Conservation (phyloP, 495 filamentous ascomycete species). For the Aspergillus mulundensis region DNA sequence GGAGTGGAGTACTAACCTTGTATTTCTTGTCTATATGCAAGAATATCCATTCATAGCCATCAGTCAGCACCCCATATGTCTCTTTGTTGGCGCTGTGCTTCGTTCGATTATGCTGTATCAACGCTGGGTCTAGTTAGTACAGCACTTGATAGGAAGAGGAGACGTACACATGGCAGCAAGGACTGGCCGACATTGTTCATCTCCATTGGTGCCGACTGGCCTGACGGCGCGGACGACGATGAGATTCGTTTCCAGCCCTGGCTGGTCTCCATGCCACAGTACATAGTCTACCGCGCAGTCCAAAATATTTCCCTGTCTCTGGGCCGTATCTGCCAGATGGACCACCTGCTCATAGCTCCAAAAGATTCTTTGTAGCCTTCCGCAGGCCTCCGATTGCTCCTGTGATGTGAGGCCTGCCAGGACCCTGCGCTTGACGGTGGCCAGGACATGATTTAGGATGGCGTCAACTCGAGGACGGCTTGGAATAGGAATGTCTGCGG, state of each 20-base stretch:
- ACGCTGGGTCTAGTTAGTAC: no score
- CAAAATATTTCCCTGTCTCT: background rate
- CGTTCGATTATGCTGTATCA: no score
- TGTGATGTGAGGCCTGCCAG: no score
- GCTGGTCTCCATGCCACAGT: background rate
- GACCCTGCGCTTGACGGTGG: background rate
- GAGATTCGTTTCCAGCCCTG: background rate
- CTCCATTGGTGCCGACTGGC: background rate
- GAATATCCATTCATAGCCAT: no score
- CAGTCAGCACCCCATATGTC: no score
- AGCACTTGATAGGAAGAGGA: no score
- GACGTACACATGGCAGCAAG: no score
- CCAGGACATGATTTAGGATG: background rate
- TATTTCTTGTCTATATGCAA: no score
- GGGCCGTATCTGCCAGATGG: background rate
- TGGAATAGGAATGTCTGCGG: background rate
- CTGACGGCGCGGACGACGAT: background rate
- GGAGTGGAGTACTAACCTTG: no score
- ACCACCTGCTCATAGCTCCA: constrained; percentile 1
- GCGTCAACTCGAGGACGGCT: background rate
- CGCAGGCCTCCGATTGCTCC: background rate
- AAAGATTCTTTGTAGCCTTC: background rate
- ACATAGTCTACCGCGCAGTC: background rate
- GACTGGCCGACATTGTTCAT: no score
- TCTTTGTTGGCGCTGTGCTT: no score